Conservation (phyloP, 2,329 filamentous ascomycete species). For the Corniculantispora saksenae region DNA sequence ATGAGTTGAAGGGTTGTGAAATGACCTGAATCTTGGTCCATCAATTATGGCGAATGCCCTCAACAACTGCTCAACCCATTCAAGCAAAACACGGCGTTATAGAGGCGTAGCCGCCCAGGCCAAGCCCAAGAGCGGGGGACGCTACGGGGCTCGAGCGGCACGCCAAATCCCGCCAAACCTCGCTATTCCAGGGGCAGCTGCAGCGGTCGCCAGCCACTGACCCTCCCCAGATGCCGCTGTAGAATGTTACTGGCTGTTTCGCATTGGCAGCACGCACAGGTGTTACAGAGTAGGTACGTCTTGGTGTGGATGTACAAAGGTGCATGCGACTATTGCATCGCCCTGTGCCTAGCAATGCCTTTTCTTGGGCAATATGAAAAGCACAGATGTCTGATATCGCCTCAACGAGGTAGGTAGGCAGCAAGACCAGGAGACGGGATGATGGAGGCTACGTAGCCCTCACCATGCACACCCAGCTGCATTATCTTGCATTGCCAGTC, state of each 20-base stretch:
- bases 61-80: not conserved
- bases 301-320: not conserved
- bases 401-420: not conserved
- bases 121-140: constrained; percentile 16
- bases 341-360: constrained; percentile 6
- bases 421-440: not conserved
- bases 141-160: constrained; percentile 16
- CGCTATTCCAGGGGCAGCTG: constrained; percentile 8
- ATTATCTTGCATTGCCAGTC: not conserved
- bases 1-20: too few species aligned
- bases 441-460: not conserved
- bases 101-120: constrained; percentile 9
- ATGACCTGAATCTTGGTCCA: not conserved
- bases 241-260: not conserved
- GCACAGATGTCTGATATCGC: not conserved
- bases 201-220: constrained; percentile 2
- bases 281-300: constrained; percentile 3
- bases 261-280: not conserved
- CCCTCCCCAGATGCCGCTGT: not conserved
- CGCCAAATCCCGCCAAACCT: constrained; percentile 1
- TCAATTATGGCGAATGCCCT: not conserved
- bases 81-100: not conserved
- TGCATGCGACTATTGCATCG: constrained; percentile 2
- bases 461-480: not conserved
- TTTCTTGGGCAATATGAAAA: not conserved